Percentiles rank a stretch among this genome's conserved stretches.
These are phyloP conservation scores for Xylaria sp. DNA, from an alignment of 2,329 filamentous ascomycete genomes.

Conservation along the genomic window DNA sequence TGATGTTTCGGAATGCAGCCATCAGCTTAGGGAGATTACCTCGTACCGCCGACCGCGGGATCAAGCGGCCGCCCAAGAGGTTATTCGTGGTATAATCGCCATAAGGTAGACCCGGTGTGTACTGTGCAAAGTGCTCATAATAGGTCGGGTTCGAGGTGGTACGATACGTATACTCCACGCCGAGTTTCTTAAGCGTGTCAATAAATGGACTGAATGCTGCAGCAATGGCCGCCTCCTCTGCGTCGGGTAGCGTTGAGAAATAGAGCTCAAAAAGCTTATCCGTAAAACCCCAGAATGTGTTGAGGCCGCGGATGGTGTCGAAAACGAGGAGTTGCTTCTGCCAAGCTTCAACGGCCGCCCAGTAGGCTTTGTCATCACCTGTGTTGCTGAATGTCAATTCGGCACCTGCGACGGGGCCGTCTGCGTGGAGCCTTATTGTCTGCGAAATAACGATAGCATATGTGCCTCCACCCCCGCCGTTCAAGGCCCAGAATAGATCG, in stretches of 20 bases:
- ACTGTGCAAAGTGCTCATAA: background rate
- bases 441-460: conserved; percentile 4
- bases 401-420: conserved; percentile 47
- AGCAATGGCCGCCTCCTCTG: background rate
- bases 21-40: background rate
- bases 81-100: background rate
- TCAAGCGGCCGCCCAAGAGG: background rate
- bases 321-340: background rate
- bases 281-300: background rate
- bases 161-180: background rate
- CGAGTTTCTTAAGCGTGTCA: background rate
- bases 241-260: background rate
- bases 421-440: background rate
- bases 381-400: conserved; percentile 16
- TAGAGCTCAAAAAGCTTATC: background rate
- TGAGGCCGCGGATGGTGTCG: background rate
- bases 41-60: background rate
- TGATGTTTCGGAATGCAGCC: background rate
- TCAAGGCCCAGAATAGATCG: conserved; percentile 57
- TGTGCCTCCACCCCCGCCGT: conserved; percentile 35
- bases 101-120: background rate
- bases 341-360: conserved; percentile 42
- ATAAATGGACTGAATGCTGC: background rate
- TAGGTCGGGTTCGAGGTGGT: background rate
- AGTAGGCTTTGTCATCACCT: background rate